Base-by-base conservation (phyloP, 129 eudicot species). In the Flaveria robusta region DNA sequence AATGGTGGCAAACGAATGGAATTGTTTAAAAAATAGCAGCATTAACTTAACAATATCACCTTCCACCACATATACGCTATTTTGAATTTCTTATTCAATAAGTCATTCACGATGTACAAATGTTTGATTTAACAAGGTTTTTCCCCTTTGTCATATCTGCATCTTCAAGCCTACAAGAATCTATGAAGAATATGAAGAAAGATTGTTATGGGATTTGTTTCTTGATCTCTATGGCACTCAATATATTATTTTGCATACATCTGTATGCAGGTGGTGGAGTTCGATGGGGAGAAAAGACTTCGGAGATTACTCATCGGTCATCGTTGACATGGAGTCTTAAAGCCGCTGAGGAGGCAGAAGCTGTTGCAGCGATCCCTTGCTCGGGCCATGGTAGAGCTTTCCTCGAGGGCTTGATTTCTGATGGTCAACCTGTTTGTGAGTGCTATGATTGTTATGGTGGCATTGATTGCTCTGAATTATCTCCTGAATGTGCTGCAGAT, bases 371-470 rank as follows among this genome's bases (percentile, higher is more conserved):
- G 9, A 52, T 85, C 16, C 50, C 86, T 2, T 92, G 97, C 51
- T 89, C 96, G 0, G 96, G 91, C 8, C 96, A 89, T 77, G 97
- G 97, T 19, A 70, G 86, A 64, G 96, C 96, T 27, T 92, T 81
- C 74, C 59, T 89, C 46, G 97, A 92, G 70, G 89, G 96, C 9
- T 10, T 62, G 2, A 14, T 75, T 26, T 75, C 66, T 29, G 86
- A 85, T 24, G 92, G 87, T 2, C 83, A 78, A 31, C 90, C 81
- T 3, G 62, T 80, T 45, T 92, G 97, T 56, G 97, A 89, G 84
- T 92, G 97, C 34, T 76, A 85, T 55, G 47, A 79, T 74, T 89
- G 97, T 72, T 89, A 72, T 58, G 68, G n/a, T 15, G 96, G 96
- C 71, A 58, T 68, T 62, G 83, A 89, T 62, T 92, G 96, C 72